phyloP scores from a whole-genome alignment of 1,284 basidiomycete species.

The Trametes sp. region DNA sequence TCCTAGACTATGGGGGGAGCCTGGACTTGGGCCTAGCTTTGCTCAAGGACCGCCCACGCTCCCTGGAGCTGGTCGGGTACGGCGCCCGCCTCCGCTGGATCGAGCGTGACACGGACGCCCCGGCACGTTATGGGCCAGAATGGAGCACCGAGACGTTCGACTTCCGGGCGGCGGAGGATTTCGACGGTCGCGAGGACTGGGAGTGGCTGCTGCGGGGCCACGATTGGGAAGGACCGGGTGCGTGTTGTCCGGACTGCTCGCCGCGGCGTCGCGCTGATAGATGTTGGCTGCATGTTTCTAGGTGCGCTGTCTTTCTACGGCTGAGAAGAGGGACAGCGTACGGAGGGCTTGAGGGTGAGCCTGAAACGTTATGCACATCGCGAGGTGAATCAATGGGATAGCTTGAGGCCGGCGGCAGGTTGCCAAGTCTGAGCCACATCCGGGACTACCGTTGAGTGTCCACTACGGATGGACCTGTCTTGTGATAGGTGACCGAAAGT shows the following conservation, averaged over 20 bases:
- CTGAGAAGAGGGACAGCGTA: too few species aligned
- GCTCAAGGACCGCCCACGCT: slow-evolving; percentile 14
- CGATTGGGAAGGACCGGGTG: background rate
- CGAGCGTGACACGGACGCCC: slow-evolving; percentile 6
- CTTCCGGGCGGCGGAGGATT: slow-evolving; percentile 17
- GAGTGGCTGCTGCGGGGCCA: slow-evolving; percentile 23
- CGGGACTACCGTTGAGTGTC: too few species aligned
- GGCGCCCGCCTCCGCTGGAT: slow-evolving; percentile 7
- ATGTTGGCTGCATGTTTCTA: too few species aligned
- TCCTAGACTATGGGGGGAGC: background rate
- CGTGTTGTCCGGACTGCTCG: background rate
- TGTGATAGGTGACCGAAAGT: too few species aligned
- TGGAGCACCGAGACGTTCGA: background rate
- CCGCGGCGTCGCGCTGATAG: too few species aligned
- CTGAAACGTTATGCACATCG: too few species aligned
- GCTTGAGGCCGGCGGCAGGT: too few species aligned
- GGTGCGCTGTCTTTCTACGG: too few species aligned
- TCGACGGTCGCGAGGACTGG: slow-evolving; percentile 22
- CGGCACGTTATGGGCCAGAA: background rate
- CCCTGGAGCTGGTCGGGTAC: slow-evolving; percentile 18
- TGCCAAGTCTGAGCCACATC: too few species aligned
- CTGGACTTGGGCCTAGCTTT: slow-evolving; percentile 9
- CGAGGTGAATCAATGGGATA: too few species aligned
- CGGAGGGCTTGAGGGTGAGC: too few species aligned
- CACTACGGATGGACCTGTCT: too few species aligned